Evolutionary conservation across 148 eudicot genomes (phyloP).

Genomic region (Amaranthus cruentus): DNA sequence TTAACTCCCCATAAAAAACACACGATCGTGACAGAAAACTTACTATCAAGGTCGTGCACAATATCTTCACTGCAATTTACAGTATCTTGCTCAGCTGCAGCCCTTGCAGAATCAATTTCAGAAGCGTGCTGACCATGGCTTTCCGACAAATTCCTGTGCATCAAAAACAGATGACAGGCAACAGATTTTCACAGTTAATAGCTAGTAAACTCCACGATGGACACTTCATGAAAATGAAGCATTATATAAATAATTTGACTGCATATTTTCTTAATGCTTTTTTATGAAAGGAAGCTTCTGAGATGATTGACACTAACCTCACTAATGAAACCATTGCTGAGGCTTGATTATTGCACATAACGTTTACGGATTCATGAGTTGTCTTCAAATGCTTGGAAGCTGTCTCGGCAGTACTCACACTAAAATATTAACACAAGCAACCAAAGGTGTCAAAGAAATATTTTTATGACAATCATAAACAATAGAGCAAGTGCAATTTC

Average conservation of each 20-base stretch:
- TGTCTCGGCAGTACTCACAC: slow-evolving; percentile 59
- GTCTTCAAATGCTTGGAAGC: slow-evolving; percentile 61
- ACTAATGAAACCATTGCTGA: slow-evolving; percentile 48
- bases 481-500: neutral
- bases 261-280: neutral
- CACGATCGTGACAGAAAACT: slow-evolving; percentile 20
- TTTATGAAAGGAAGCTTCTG: neutral
- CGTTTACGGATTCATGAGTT: slow-evolving; percentile 57
- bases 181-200: neutral
- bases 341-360: slow-evolving; percentile 51
- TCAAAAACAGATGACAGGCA: neutral
- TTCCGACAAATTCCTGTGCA: slow-evolving; percentile 47
- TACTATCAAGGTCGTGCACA: slow-evolving; percentile 48
- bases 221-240: neutral
- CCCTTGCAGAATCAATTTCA: slow-evolving; percentile 60
- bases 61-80: slow-evolving; percentile 49
- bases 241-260: neutral
- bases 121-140: slow-evolving; percentile 58
- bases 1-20: neutral
- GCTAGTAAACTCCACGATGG: neutral
- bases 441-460: neutral
- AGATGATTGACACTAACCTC: slow-evolving; percentile 39
- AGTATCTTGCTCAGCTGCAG: slow-evolving; percentile 59
- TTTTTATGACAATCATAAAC: neutral
- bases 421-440: slow-evolving; percentile 22